These are phyloP conservation scores for Fusarium keratoplasticum DNA, from an alignment of 2,329 filamentous ascomycete genomes.

Conservation along the genomic window DNA sequence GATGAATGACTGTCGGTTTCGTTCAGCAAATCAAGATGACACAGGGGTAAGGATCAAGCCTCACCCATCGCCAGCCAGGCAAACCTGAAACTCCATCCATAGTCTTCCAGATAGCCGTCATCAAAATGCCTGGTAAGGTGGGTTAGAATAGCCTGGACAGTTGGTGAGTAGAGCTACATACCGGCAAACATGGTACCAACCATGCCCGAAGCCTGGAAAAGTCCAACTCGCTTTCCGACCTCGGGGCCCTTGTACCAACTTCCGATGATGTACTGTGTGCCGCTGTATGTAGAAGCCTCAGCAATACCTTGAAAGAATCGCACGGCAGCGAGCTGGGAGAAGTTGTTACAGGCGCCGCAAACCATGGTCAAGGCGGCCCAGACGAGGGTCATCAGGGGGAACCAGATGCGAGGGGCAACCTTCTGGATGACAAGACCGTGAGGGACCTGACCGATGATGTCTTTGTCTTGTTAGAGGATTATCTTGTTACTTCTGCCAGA, in stretches of 20 bases:
- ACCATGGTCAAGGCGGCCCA: constrained; percentile 60
- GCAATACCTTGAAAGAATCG: constrained; percentile 42
- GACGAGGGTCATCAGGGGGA: constrained; percentile 59
- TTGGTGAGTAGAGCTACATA: constrained; percentile 54
- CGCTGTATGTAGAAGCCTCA: constrained; percentile 44
- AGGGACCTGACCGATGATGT: constrained; percentile 56
- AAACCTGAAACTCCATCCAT: background rate
- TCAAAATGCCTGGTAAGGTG: background rate
- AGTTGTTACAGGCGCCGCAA: constrained; percentile 37
- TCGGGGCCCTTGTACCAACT: constrained; percentile 66
- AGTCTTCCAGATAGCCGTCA: background rate
- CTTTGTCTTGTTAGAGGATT: background rate
- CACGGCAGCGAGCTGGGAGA: constrained; percentile 39
- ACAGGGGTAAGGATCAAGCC: background rate
- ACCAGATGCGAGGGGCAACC: constrained; percentile 61
- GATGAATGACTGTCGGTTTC: background rate
- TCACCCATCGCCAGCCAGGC: background rate
- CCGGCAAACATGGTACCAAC: constrained; percentile 69
- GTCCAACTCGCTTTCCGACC: constrained; percentile 67
- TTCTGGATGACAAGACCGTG: constrained; percentile 61
- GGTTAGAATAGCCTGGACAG: constrained; percentile 34
- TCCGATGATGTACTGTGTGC: constrained; percentile 50
- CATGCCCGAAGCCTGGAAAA: constrained; percentile 68
- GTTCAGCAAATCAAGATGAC: background rate
- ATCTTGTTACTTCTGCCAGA: background rate